Evolutionary conservation across 208 protist species (phyloP), one percentile per base, ranked within the genome.

Genomic region (Endotrypanum monterogeii): DNA sequence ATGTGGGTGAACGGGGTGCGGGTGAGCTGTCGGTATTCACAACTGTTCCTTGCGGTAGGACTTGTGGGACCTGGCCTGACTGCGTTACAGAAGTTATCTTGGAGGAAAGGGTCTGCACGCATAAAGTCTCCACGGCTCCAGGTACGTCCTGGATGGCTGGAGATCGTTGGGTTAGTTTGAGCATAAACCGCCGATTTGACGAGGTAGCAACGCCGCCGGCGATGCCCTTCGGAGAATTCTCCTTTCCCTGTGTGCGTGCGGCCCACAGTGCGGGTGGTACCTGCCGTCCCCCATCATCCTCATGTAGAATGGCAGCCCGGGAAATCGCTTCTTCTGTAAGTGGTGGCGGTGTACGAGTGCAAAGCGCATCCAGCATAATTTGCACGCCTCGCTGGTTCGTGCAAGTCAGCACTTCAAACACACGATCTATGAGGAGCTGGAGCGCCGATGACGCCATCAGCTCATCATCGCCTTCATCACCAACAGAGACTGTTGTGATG

Each of bases 401-500:
- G 69, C 54, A 70, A 12, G 16, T 3, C 0, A 92, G 61, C 5
- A 78, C 61, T 1, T 73, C 71, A 28, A 89, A 81, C 12, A 82
- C 80, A 37, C 50, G 75, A 20, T 85, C 62, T 23, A 92, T 35
- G 18, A 89, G 65, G 20, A 74, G 71, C 14, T 18, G 72, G 41
- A 87, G 67, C 11, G 32, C 20, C n/a, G 41, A 6, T 16, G 58
- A 35, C 7, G 25, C 55, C 55, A 4, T 8, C 7, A 63, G 16
- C 58, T 86, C 78, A 11, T 71, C 14, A 1, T 80, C 80, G 18
- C 58, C 74, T n/a, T 80, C 71, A 32, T 84, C 58, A 11, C 80
- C 90, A 14, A 88, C 90, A 1, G 81, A 78, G 28, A 92, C 84
- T 12, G 76, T 86, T 30, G 88, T 84, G 12, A 88, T 72, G 18